Conservation (phyloP, 371 early-diverging fungal genomes). For the Mortierella sp. region DNA sequence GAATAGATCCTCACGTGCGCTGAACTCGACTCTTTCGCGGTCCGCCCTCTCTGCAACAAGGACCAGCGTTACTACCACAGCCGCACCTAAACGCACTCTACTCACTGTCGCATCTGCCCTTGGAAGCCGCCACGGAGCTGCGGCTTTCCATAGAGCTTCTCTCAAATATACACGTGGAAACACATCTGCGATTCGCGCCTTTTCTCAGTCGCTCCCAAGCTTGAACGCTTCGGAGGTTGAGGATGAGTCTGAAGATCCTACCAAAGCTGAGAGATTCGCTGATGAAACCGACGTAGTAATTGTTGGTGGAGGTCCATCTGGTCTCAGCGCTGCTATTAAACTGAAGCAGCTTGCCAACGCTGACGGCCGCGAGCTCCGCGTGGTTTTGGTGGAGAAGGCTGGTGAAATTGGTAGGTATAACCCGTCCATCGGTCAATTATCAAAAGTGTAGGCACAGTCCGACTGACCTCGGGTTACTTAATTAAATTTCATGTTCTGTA, state of each 20-base stretch:
- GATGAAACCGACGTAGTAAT: slow-evolving; percentile 97
- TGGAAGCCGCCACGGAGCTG: slow-evolving; percentile 16
- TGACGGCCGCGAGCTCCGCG: slow-evolving; percentile 88
- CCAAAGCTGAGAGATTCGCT: slow-evolving; percentile 65
- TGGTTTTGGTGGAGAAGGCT: slow-evolving; percentile 96
- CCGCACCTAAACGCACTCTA: slow-evolving; percentile 43
- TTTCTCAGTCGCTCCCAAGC: slow-evolving; percentile 39
- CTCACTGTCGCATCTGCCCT: slow-evolving; percentile 43
- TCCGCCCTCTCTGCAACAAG: slow-evolving; percentile 17
- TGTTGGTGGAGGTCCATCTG: slow-evolving; percentile 97
- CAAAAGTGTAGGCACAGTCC: neutral
- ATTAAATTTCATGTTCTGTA: neutral
- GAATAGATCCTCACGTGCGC: slow-evolving; percentile 42
- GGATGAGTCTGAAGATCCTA: slow-evolving; percentile 53
- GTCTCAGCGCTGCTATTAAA: slow-evolving; percentile 95
- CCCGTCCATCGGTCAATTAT: neutral
- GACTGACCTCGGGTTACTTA: neutral
- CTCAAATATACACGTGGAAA: slow-evolving; percentile 15
- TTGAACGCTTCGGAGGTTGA: slow-evolving; percentile 32
- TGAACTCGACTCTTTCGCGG: slow-evolving; percentile 32
- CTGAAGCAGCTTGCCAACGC: slow-evolving; percentile 91
- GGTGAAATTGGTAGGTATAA: slow-evolving; percentile 83
- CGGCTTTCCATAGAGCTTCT: slow-evolving; percentile 1
- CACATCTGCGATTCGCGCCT: slow-evolving; percentile 37
- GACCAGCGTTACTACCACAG: slow-evolving; percentile 7